Percentiles rank a stretch among this genome's conserved stretches.
These are phyloP conservation scores for Macrophomina tecta DNA, from an alignment of 2,329 filamentous ascomycete species.

Conservation along the genomic window DNA sequence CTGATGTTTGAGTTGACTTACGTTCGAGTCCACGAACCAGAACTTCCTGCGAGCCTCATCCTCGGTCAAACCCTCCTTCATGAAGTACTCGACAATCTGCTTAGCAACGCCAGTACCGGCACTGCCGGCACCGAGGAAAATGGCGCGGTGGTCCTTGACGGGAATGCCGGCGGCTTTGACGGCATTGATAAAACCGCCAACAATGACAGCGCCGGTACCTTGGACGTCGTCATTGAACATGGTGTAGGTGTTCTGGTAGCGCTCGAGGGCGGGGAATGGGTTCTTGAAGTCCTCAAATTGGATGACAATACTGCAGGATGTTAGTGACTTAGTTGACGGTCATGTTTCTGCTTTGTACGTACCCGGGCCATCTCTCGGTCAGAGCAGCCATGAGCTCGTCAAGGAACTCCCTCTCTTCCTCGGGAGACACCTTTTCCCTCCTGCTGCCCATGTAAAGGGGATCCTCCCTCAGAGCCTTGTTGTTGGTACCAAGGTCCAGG, in stretches of 20 bases:
- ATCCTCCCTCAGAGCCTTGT: slow-evolving; percentile 72
- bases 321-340: slow-evolving; percentile 37
- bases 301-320: slow-evolving; percentile 67
- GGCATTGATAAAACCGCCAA: slow-evolving; percentile 76
- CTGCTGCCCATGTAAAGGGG: slow-evolving; percentile 90
- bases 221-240: slow-evolving; percentile 99
- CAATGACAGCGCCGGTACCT: slow-evolving; percentile 92
- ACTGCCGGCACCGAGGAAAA: slow-evolving; percentile 95
- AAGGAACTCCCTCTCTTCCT: slow-evolving; percentile 88
- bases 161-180: slow-evolving; percentile 87
- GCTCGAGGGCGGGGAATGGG: slow-evolving; percentile 89
- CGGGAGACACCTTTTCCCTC: slow-evolving; percentile 76
- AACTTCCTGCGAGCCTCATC: slow-evolving; percentile 88
- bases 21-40: slow-evolving; percentile 94
- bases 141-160: slow-evolving; percentile 86
- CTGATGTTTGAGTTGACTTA: slow-evolving; percentile 18
- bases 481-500: slow-evolving; percentile 68
- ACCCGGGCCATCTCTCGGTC: slow-evolving; percentile 75
- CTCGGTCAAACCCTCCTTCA: slow-evolving; percentile 86
- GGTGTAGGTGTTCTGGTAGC: slow-evolving; percentile 86
- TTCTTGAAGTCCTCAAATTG: slow-evolving; percentile 99
- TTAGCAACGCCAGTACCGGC: slow-evolving; percentile 97
- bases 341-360: slow-evolving; percentile 40
- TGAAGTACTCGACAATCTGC: slow-evolving; percentile 97
- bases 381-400: slow-evolving; percentile 96